Percentiles rank a stretch among this genome's conserved stretches.
Evolutionary conservation across 306 rosid species (phyloP).

Genomic region (Castanea mollissima): DNA sequence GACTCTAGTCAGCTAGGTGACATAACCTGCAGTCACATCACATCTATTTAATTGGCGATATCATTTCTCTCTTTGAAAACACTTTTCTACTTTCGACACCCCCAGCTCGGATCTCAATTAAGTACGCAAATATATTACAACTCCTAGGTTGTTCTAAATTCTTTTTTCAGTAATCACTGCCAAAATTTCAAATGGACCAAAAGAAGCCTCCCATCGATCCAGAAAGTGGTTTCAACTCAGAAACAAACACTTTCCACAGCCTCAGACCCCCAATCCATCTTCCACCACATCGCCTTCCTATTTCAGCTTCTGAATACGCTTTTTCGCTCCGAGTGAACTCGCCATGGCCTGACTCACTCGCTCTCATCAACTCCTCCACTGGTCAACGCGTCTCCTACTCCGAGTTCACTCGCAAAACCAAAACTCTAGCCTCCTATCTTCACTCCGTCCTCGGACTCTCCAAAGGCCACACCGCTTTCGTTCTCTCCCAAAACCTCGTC

Average conservation of each 20-base stretch:
- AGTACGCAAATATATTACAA: too few species aligned
- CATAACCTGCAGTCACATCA: too few species aligned
- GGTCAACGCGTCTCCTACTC: conserved; percentile 32
- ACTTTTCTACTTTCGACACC: too few species aligned
- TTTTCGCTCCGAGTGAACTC: conserved; percentile 40
- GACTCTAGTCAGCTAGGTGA: too few species aligned
- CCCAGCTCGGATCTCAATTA: too few species aligned
- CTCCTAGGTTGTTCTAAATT: too few species aligned
- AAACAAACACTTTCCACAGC: conserved; percentile 50
- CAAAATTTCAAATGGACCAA: too few species aligned
- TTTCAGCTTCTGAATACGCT: conserved; percentile 34
- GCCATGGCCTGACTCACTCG: conserved; percentile 34
- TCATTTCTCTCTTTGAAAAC: too few species aligned
- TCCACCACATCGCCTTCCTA: conserved; percentile 35
- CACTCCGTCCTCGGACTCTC: conserved; percentile 29
- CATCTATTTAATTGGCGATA: too few species aligned
- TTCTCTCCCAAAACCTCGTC: conserved; percentile 42
- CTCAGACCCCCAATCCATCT: conserved; percentile 36
- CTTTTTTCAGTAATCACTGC: too few species aligned
- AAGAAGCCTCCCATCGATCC: neutral
- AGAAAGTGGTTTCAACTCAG: conserved; percentile 42
- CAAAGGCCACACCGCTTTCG: conserved; percentile 42
- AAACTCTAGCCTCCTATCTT: conserved; percentile 51
- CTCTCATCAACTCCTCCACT: conserved; percentile 36
- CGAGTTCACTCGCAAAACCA: conserved; percentile 23